These are phyloP conservation scores for Microcera coccophila DNA, from an alignment of 2,329 filamentous ascomycete species.

Conservation along the genomic window DNA sequence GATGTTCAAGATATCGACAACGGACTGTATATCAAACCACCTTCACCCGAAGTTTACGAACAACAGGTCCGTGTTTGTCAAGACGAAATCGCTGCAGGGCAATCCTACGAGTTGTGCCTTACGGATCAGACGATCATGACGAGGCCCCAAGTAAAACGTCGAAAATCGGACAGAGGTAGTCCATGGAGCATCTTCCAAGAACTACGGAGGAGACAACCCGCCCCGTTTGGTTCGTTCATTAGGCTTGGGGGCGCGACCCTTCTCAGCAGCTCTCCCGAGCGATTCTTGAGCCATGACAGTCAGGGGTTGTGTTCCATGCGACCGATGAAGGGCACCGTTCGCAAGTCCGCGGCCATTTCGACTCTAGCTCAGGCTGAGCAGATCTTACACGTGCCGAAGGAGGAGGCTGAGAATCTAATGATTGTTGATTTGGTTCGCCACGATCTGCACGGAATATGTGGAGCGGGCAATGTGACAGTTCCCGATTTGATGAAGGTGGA, in stretches of 20 bases:
- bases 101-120: slow-evolving; percentile 83
- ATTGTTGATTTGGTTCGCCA: slow-evolving; percentile 96
- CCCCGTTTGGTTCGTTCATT: slow-evolving; percentile 81
- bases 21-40: slow-evolving; percentile 34
- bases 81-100: slow-evolving; percentile 66
- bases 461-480: slow-evolving; percentile 68
- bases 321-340: slow-evolving; percentile 96
- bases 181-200: slow-evolving; percentile 71
- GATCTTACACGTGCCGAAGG: slow-evolving; percentile 77
- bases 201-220: slow-evolving; percentile 68
- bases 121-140: slow-evolving; percentile 69
- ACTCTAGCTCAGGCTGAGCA: slow-evolving; percentile 68
- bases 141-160: slow-evolving; percentile 25
- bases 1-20: neutral
- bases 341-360: slow-evolving; percentile 61
- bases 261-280: slow-evolving; percentile 81
- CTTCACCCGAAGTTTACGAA: slow-evolving; percentile 54
- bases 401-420: slow-evolving; percentile 95
- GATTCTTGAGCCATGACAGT: slow-evolving; percentile 63
- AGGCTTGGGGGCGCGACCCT: slow-evolving; percentile 67
- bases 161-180: slow-evolving; percentile 17
- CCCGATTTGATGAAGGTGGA: slow-evolving; percentile 80
- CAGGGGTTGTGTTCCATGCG: slow-evolving; percentile 69
- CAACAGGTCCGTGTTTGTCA: slow-evolving; percentile 66
- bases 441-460: slow-evolving; percentile 82